Evolutionary conservation across 2,329 filamentous ascomycete genomes (phyloP).

Genomic region (Venturiaceae sp.): DNA sequence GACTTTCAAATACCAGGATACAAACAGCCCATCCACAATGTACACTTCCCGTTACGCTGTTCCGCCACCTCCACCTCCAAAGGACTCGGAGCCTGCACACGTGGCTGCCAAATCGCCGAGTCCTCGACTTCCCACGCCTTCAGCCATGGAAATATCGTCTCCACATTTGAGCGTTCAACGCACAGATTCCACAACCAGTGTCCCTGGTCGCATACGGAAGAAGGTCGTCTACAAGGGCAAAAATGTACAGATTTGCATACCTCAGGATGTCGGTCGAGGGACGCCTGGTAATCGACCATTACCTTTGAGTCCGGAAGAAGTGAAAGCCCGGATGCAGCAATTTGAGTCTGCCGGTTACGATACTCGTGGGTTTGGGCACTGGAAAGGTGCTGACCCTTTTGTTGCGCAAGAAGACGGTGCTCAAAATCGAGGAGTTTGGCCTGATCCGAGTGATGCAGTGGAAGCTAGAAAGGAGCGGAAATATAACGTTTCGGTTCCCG

Average conservation of each 20-base stretch:
- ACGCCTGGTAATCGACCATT: not conserved
- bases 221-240: slow-evolving; percentile 5
- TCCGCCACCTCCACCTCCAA: not conserved
- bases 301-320: slow-evolving; percentile 6
- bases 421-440: slow-evolving; percentile 63
- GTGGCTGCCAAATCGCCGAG: not conserved
- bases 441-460: slow-evolving; percentile 48
- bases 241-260: slow-evolving; percentile 1
- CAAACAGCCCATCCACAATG: slow-evolving; percentile 28
- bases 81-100: not conserved
- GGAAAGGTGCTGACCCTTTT: not conserved
- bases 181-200: slow-evolving; percentile 3
- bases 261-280: not conserved
- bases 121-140: not conserved
- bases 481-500: slow-evolving; percentile 60
- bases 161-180: not conserved
- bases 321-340: slow-evolving; percentile 3
- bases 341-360: slow-evolving; percentile 10
- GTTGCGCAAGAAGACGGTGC: not conserved
- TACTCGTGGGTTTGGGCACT: slow-evolving; percentile 8
- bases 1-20: slow-evolving; percentile 26
- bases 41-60: slow-evolving; percentile 30
- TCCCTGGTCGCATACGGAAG: not conserved
- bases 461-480: slow-evolving; percentile 43
- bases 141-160: not conserved